These are phyloP conservation scores for Aspergillus jensenii DNA, from an alignment of 2,329 filamentous ascomycete genomes.

Conservation along the genomic window DNA sequence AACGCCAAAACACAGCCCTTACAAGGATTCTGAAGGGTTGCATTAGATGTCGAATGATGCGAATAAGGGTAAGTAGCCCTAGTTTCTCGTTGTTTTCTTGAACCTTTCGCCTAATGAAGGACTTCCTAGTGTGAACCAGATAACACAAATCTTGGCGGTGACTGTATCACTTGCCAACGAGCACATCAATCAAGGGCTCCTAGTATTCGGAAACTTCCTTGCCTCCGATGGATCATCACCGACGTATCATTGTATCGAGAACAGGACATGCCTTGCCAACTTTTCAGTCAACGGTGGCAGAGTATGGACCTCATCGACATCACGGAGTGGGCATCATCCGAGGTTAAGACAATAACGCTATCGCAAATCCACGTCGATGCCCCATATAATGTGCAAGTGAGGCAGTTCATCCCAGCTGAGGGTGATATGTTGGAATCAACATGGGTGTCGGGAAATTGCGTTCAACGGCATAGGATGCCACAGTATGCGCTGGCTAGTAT, in stretches of 20 bases:
- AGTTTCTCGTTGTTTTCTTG: not conserved
- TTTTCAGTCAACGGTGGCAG: constrained; percentile 13
- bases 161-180: constrained; percentile 12
- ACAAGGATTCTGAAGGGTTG: constrained; percentile 12
- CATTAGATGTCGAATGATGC: constrained; percentile 14
- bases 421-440: constrained; percentile 11
- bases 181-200: constrained; percentile 7
- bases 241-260: constrained; percentile 13
- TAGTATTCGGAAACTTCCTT: constrained; percentile 6
- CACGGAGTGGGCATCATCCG: constrained; percentile 11
- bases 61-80: constrained; percentile 5
- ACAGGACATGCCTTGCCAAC: constrained; percentile 12
- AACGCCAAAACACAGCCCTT: constrained; percentile 11
- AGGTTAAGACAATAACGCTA: constrained; percentile 9
- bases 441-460: not conserved
- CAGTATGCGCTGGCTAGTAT: constrained; percentile 9
- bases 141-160: constrained; percentile 3
- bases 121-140: constrained; percentile 8
- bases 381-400: constrained; percentile 10
- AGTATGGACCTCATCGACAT: constrained; percentile 14
- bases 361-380: constrained; percentile 10
- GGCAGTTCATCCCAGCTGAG: constrained; percentile 5
- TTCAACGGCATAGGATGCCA: constrained; percentile 7
- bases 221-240: constrained; percentile 13
- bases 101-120: not conserved